These are phyloP conservation scores for Schizopora paradoxa DNA, from an alignment of 1,284 basidiomycete species.

Conservation along the genomic window DNA sequence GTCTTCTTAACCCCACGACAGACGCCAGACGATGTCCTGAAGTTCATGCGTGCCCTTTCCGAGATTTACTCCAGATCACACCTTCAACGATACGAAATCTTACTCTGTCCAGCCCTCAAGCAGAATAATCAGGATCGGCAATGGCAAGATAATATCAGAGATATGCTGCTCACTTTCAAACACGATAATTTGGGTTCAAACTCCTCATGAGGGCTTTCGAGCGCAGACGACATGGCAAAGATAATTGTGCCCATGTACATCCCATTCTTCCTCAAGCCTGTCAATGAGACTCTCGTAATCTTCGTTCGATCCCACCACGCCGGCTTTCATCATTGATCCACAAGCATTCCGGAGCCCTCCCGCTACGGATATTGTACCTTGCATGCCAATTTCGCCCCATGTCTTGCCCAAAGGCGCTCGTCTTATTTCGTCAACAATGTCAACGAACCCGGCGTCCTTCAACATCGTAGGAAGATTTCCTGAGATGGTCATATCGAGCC, in stretches of 20 bases:
- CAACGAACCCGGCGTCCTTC: not conserved
- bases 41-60: too few relatives aligned
- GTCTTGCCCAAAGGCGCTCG: constrained; percentile 3
- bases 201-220: too few relatives aligned
- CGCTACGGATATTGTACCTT: too few relatives aligned
- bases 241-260: not conserved
- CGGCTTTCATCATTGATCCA: not conserved
- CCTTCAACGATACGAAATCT: too few relatives aligned
- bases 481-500: not conserved
- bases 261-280: not conserved
- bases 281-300: not conserved
- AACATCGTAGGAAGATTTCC: not conserved
- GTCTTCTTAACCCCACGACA: too few relatives aligned
- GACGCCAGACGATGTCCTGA: too few relatives aligned
- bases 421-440: not conserved
- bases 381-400: constrained; percentile 7
- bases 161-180: too few relatives aligned
- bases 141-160: too few relatives aligned
- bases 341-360: not conserved
- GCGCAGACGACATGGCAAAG: not conserved
- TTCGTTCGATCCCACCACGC: not conserved
- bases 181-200: too few relatives aligned
- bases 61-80: too few relatives aligned
- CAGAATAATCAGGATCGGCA: too few relatives aligned
- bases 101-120: too few relatives aligned